These are phyloP conservation scores for Phialophora tarda DNA, from an alignment of 2,329 filamentous ascomycete genomes.

Conservation along the genomic window DNA sequence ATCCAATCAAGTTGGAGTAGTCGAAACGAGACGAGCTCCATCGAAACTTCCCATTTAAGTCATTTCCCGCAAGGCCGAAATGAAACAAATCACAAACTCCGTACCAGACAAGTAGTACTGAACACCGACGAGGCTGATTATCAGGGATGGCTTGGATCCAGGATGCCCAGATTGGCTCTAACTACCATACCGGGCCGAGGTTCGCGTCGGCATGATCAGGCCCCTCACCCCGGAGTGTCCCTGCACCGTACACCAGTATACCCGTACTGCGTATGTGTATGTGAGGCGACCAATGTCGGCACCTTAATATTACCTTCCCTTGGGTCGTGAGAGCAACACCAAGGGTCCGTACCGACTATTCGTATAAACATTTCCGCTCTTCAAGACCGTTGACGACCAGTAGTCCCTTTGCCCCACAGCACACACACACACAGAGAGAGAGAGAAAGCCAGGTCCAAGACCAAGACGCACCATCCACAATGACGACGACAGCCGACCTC, in stretches of 20 bases:
- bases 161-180: no score
- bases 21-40: no score
- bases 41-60: no score
- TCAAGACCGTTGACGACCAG: not conserved
- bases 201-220: not conserved
- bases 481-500: conserved; percentile 31
- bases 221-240: not conserved
- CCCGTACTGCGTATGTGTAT: not conserved
- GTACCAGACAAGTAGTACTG: no score
- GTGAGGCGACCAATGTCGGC: not conserved
- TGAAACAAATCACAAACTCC: no score
- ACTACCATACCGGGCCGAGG: not conserved
- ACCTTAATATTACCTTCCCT: not conserved
- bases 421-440: not conserved
- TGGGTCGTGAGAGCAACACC: not conserved
- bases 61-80: no score
- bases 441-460: not conserved
- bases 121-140: no score
- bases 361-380: no score
- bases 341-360: not conserved
- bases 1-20: no score
- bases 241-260: no score
- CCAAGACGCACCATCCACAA: not conserved
- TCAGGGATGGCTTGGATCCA: no score
- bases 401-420: not conserved